phyloP scores from a whole-genome alignment of 257 asterid species.

The Linaria vulgaris region DNA sequence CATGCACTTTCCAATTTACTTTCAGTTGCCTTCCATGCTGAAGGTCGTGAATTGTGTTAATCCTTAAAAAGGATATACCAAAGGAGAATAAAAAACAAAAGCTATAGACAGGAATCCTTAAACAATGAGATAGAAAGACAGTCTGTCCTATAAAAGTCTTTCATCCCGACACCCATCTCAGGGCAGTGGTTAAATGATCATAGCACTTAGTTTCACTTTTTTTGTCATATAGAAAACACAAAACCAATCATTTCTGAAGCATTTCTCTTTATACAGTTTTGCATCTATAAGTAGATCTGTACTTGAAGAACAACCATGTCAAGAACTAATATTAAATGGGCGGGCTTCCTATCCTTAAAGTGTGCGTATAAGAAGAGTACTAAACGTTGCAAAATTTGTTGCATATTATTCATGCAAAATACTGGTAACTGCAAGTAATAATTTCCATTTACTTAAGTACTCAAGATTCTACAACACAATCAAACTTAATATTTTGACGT shows the following conservation, averaged over 20 bases:
- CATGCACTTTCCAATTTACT: conserved; percentile 62
- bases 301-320: neutral
- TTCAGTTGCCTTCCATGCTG: conserved; percentile 46
- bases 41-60: conserved; percentile 21
- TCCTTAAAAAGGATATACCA: neutral
- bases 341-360: no score
- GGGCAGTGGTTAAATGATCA: neutral
- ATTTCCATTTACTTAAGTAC: neutral
- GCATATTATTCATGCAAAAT: neutral
- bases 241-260: neutral
- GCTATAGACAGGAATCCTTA: neutral
- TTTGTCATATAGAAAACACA: neutral
- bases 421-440: neutral
- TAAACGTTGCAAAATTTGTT: neutral
- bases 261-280: neutral
- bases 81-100: neutral
- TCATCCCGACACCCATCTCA: no score
- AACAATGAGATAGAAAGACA: neutral
- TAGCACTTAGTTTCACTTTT: neutral
- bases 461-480: neutral
- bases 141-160: no score
- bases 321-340: neutral
- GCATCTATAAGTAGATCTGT: neutral
- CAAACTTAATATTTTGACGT: neutral
- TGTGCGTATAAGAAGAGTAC: no score